Conservation (phyloP, 768 basidiomycete species). For the Lactarius psammicola region DNA sequence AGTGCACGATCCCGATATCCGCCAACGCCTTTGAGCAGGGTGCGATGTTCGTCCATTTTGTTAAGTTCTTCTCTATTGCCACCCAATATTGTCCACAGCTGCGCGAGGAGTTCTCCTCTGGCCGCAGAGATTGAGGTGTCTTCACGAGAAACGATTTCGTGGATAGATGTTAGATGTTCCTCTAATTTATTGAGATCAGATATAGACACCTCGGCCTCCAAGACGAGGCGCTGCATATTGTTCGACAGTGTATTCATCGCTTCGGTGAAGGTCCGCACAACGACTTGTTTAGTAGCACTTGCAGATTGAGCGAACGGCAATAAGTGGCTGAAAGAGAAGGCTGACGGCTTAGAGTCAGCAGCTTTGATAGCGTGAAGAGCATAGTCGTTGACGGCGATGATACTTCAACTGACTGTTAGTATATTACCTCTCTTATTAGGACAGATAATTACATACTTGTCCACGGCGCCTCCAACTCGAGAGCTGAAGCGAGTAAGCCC, state of each 20-base stretch:
- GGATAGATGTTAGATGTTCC: conserved; percentile 52
- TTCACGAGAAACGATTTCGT: conserved; percentile 62
- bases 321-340: conserved; percentile 29
- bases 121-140: conserved; percentile 45
- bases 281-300: conserved; percentile 42
- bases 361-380: conserved; percentile 57
- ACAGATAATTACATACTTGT: conserved; percentile 50
- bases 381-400: conserved; percentile 72
- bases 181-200: conserved; percentile 62
- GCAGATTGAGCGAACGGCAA: conserved; percentile 38
- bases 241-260: conserved; percentile 59
- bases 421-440: not conserved
- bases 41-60: conserved; percentile 51
- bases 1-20: conserved; percentile 60
- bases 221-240: conserved; percentile 53
- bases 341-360: conserved; percentile 34
- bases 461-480: conserved; percentile 70
- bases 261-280: conserved; percentile 54
- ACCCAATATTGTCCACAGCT: conserved; percentile 70
- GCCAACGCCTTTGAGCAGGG: conserved; percentile 53
- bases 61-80: conserved; percentile 52
- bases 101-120: conserved; percentile 54
- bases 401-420: conserved; percentile 39
- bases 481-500: conserved; percentile 62
- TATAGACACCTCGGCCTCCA: conserved; percentile 64